Percentiles rank a stretch among this genome's conserved stretches.
phyloP scores from a whole-genome alignment of 2,329 filamentous ascomycete genomes.

The Alternaria viburni region DNA sequence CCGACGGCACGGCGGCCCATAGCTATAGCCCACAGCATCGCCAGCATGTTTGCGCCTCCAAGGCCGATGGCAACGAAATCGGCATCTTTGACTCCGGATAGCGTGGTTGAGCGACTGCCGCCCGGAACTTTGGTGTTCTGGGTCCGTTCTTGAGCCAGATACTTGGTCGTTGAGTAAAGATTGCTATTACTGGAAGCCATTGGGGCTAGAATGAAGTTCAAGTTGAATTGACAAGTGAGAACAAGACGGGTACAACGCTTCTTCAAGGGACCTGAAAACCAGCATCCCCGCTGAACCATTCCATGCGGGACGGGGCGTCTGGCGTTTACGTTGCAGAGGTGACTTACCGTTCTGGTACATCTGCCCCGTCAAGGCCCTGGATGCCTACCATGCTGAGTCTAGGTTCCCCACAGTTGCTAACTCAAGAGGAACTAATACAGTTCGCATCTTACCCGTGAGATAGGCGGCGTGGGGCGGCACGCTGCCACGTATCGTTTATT shows the following conservation, averaged over 20 bases:
- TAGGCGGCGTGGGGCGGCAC: background rate
- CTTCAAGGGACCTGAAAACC: background rate
- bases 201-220: background rate
- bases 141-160: constrained; percentile 7
- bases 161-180: constrained; percentile 2
- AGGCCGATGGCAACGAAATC: constrained; percentile 24
- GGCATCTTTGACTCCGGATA: constrained; percentile 21
- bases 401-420: constrained; percentile 1
- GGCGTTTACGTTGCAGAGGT: background rate
- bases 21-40: constrained; percentile 24
- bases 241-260: background rate
- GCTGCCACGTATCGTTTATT: background rate
- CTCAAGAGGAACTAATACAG: background rate
- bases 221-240: background rate
- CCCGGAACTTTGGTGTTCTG: constrained; percentile 4
- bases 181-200: constrained; percentile 3
- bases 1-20: constrained; percentile 22
- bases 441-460: background rate
- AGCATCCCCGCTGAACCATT: background rate
- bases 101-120: constrained; percentile 3
- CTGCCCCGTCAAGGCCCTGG: background rate
- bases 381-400: constrained; percentile 1
- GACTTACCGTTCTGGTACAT: background rate
- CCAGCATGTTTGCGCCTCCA: constrained; percentile 24
- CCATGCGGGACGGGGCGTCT: background rate